Evolutionary conservation across 192 early-diverging fungal genomes (phyloP).

Genomic region (Gaertneriomyces semiglobifer): DNA sequence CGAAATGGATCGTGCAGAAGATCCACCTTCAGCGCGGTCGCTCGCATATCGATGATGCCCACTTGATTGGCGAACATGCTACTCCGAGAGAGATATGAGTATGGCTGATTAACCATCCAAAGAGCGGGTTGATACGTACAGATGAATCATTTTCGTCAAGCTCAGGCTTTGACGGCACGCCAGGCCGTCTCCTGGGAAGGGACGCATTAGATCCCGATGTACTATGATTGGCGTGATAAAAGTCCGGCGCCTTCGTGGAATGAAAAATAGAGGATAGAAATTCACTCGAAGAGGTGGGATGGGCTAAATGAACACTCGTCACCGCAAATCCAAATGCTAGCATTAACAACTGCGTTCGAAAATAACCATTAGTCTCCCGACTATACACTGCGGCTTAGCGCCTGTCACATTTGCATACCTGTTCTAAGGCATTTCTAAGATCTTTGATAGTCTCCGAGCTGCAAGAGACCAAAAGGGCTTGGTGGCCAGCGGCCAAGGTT

Average conservation of each 20-base stretch:
- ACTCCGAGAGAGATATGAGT: slow-evolving; percentile 7
- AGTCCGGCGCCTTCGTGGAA: not conserved
- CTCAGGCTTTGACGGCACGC: too few species aligned
- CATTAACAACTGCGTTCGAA: slow-evolving; percentile 10
- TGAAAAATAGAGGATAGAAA: slow-evolving; percentile 17
- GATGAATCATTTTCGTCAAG: not conserved
- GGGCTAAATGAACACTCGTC: slow-evolving; percentile 17
- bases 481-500: slow-evolving; percentile 17
- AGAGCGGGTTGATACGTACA: not conserved
- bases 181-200: not conserved
- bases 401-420: slow-evolving; percentile 8
- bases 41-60: too few species aligned
- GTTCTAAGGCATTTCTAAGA: slow-evolving; percentile 10
- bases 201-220: slow-evolving; percentile 8
- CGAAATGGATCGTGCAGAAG: too few species aligned
- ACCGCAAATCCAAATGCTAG: slow-evolving; percentile 19
- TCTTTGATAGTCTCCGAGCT: slow-evolving; percentile 16
- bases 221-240: not conserved
- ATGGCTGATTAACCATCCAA: slow-evolving; percentile 2
- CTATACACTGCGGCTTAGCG: not conserved
- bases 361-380: not conserved
- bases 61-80: slow-evolving; percentile 13
- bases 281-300: slow-evolving; percentile 5
- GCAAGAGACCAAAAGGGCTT: slow-evolving; percentile 15
- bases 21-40: too few species aligned